Base-by-base conservation (phyloP, 768 basidiomycete genomes). In the Termitomyces sp. region DNA sequence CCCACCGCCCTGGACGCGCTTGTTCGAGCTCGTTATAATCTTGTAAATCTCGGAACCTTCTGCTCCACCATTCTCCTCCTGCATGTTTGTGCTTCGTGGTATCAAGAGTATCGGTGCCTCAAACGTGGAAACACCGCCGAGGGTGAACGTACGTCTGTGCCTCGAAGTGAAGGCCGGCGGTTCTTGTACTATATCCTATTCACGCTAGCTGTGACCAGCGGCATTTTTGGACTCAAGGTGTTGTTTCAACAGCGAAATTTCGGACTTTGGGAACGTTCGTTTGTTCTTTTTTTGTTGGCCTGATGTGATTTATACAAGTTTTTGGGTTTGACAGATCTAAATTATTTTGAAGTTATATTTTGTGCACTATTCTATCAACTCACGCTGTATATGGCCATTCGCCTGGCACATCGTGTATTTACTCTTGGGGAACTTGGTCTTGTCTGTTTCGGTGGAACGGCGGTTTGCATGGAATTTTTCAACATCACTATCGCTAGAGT, bases 361-460 rank as follows among this genome's bases (percentile, higher is more conserved):
- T 81, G 82, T 35, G 85, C 92, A 2, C 66, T 90, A 42, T 93
- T 95, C 73, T 97, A 89, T 69, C 97, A 98, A 68, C 89, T 95
- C 66, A 85, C 92, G 50, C 76, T 98, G 45, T 99, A 98, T 70
- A 78, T 90, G 46, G 90, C 90, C 41, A 80, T 97, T 41, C 83
- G 97, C 23, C 79, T 99, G 43, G 95, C 95, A 4, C 90, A 97
- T 64, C 83, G 90, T n/a, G 92, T 91, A 11, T 95, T 98, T 72
- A 98, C 95, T 0, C 81, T 99, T 1, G 97, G 97, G 32, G 97
- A 99, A 69, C 80, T 98, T 17, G 89, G 88, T 25, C 73, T 98
- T 25, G 91, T 96, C 17, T 89, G 87, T 43, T 92, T 92, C 62
- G 93, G 94, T 41, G 94, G 90, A 5, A 90, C 94, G 2, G 87